These are phyloP conservation scores for Fraxinus anomala DNA, from an alignment of 257 asterid species.

Conservation along the genomic window DNA sequence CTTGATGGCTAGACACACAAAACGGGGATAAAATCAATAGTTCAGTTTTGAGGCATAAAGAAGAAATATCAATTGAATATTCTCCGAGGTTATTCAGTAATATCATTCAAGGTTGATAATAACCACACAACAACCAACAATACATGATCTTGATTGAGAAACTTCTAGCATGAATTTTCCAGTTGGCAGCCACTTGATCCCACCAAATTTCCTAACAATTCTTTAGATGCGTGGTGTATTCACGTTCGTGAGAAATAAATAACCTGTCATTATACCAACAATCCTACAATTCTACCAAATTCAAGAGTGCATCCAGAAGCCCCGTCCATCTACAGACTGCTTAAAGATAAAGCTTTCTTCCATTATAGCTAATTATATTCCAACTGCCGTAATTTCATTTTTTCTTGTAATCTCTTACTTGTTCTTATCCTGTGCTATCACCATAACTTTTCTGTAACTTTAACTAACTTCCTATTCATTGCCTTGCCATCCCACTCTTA, in stretches of 20 bases:
- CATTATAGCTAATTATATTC: conserved; percentile 3
- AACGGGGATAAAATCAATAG: not conserved
- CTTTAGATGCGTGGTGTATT: not conserved
- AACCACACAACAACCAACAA: not conserved
- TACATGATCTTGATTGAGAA: not conserved
- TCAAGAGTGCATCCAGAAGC: conserved; percentile 3
- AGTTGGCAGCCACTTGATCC: not conserved
- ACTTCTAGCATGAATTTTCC: conserved; percentile 1
- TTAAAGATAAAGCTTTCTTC: not conserved
- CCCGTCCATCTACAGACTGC: not conserved
- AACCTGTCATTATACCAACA: too few relatives aligned
- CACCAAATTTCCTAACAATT: conserved; percentile 12
- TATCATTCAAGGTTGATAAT: not conserved
- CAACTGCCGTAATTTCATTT: not conserved
- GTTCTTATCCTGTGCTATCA: not conserved
- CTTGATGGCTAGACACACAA: too few relatives aligned
- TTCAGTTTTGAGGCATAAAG: conserved; percentile 12
- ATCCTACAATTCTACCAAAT: not conserved
- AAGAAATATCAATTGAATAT: not conserved
- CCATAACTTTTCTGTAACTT: not conserved
- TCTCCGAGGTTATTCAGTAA: not conserved
- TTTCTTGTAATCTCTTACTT: not conserved
- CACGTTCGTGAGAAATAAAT: too few relatives aligned
- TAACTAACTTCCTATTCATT: not conserved
- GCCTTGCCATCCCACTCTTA: not conserved